phyloP scores from a whole-genome alignment of 495 filamentous ascomycete species.

The Xylaria telfairii region DNA sequence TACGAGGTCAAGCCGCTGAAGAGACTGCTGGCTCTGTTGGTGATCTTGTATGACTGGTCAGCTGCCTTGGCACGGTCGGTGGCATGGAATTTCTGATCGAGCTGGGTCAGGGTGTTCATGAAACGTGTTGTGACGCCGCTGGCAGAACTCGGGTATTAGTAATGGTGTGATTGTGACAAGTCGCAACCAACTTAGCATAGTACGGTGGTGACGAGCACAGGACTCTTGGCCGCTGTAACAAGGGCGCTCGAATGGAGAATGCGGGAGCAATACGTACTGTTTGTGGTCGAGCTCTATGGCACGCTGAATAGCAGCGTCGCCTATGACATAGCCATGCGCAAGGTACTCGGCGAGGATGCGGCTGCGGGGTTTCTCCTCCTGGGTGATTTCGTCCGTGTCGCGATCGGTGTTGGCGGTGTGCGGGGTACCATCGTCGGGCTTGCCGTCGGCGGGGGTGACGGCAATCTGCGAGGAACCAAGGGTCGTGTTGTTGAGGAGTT shows the following conservation, averaged over 20 bases:
- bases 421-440: conserved; percentile 66
- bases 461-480: conserved; percentile 81
- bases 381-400: conserved; percentile 73
- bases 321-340: conserved; percentile 88
- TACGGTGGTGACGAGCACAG: not conserved
- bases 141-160: not conserved
- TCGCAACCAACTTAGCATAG: not conserved
- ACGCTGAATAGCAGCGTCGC: conserved; percentile 80
- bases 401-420: conserved; percentile 55
- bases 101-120: conserved; percentile 69
- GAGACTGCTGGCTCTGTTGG: conserved; percentile 65
- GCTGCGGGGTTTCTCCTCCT: conserved; percentile 93
- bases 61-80: conserved; percentile 76
- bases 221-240: not conserved
- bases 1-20: conserved; percentile 76
- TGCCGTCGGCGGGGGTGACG: conserved; percentile 70
- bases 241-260: not conserved
- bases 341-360: conserved; percentile 96
- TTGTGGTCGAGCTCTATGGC: conserved; percentile 90
- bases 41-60: conserved; percentile 77
- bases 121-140: conserved; percentile 76
- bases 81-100: conserved; percentile 83
- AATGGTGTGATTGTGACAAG: not conserved
- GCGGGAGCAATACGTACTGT: conserved; percentile 53
- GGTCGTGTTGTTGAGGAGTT: conserved; percentile 94